Base-by-base conservation (phyloP, 306 rosid species). In the Datisca glomerata region DNA sequence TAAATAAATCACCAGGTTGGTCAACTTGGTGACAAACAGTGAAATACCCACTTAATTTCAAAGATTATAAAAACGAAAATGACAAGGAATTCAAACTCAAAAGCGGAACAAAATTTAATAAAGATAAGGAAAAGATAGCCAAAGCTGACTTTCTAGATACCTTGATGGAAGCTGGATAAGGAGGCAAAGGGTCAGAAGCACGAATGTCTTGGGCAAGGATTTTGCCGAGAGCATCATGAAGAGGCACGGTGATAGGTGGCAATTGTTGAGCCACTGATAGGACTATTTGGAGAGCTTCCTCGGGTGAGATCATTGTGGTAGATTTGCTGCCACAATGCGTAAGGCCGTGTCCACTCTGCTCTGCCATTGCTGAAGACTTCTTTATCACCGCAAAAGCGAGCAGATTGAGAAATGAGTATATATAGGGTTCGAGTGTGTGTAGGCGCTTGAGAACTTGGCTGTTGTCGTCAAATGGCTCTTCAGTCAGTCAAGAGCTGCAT, bases 161-260 rank as follows among this genome's bases (percentile, higher is more conserved):
- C 81, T 87, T 87, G 45, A 67, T 21, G 25, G 94, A 87, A 18
- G 94, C 97, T 3, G 75, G 75, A 42, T 59, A 87, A 17, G 97
- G 83, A 33, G 94, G 97, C 61, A 74, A 46, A 48, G 89, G 89
- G 45, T 87, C 93, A 6, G 56, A 49, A 37, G 94, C 83, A 12
- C 14, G 63, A 74, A 79, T 40, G 8, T 79, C 79, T 46, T 79
- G 71, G 0, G 93, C 94, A 43, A 87, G 57, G 49, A 87, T 73
- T 66, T 69, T 82, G 44, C 80, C 97, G 3, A 79, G 66, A 20
- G 94, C 78, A 1, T 83, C 78, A 31, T 55, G 66, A 14, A 87
- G 80, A 8, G 87, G 66, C 6, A 87, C 66, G 2, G 73, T 55
- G 41, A 79, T 48, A 5, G 80, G 67, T 0, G 74, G 66, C 20